Conservation (phyloP, 495 filamentous ascomycete genomes). For the Xylaria acuta region DNA sequence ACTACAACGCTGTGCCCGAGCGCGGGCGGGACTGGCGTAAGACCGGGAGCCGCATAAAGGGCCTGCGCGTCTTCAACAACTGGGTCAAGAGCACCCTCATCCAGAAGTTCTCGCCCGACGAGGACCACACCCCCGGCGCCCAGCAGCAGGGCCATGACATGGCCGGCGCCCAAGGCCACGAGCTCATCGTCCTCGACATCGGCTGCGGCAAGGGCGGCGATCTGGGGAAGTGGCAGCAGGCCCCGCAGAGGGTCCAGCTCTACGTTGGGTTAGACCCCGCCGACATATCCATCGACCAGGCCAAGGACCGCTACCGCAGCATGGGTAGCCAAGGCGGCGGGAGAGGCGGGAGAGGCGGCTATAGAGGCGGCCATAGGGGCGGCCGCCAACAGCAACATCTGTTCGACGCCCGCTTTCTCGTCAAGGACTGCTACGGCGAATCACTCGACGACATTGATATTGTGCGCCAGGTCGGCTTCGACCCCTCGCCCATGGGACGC, state of each 20-base stretch:
- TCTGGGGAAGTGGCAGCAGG: slow-evolving; percentile 91
- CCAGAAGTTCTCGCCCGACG: slow-evolving; percentile 91
- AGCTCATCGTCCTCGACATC: slow-evolving; percentile 84
- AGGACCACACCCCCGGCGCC: slow-evolving; percentile 63
- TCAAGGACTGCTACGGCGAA: slow-evolving; percentile 88
- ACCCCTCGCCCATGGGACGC: slow-evolving; percentile 63
- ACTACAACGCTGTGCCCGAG: slow-evolving; percentile 96
- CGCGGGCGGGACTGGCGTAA: slow-evolving; percentile 93
- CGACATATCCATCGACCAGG: slow-evolving; percentile 88
- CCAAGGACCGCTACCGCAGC: slow-evolving; percentile 76
- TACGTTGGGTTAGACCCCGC: slow-evolving; percentile 95
- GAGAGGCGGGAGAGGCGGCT: slow-evolving; percentile 53
- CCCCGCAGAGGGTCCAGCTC: slow-evolving; percentile 80
- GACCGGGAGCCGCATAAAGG: slow-evolving; percentile 92
- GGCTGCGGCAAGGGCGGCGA: slow-evolving; percentile 98
- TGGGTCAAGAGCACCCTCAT: slow-evolving; percentile 98
- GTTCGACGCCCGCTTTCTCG: slow-evolving; percentile 84
- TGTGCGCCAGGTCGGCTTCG: slow-evolving; percentile 83
- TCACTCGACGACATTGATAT: slow-evolving; percentile 78
- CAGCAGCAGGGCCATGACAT: slow-evolving; percentile 59
- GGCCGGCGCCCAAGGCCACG: slow-evolving; percentile 52
- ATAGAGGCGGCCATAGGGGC: slow-evolving; percentile 52
- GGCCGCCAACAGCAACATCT: slow-evolving; percentile 56
- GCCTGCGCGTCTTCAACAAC: slow-evolving; percentile 93
- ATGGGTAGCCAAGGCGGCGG: slow-evolving; percentile 69